Evolutionary conservation across 495 filamentous ascomycete species (phyloP).

Genomic region (Lasiosphaeris hirsuta): DNA sequence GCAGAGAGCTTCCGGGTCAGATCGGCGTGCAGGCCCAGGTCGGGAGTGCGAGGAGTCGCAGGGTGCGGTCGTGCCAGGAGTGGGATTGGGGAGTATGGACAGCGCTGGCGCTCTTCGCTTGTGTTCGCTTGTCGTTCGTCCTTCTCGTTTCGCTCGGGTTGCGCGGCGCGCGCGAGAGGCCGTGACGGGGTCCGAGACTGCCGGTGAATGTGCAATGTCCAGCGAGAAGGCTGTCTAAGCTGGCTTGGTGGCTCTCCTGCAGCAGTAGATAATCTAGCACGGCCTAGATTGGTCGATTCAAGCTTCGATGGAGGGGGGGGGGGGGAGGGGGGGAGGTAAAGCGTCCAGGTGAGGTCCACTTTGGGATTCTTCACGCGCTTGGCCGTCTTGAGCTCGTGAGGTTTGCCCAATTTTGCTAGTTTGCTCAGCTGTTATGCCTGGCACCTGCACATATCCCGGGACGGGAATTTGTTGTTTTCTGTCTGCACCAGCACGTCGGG

Average conservation of each 20-base stretch:
- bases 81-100: not conserved
- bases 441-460: not conserved
- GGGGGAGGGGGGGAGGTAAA: not conserved
- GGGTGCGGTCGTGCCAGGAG: not conserved
- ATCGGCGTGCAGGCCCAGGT: too few relatives aligned
- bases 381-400: too few relatives aligned
- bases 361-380: too few relatives aligned
- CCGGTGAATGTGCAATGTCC: constrained; percentile 1
- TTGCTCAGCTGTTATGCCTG: not conserved
- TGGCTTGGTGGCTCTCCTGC: too few relatives aligned
- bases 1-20: too few relatives aligned
- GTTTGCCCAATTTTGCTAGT: too few relatives aligned
- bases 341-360: not conserved
- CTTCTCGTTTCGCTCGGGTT: too few relatives aligned
- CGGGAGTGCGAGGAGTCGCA: not conserved
- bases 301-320: not conserved
- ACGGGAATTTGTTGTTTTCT: not conserved
- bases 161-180: not conserved
- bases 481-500: too few relatives aligned
- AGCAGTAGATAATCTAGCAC: too few relatives aligned
- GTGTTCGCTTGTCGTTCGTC: too few relatives aligned
- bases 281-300: not conserved
- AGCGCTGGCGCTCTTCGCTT: not conserved
- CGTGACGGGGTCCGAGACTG: constrained; percentile 11
- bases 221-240: not conserved